phyloP scores from a whole-genome alignment of 768 basidiomycete genomes.

The Leccinum subtestaceum region DNA sequence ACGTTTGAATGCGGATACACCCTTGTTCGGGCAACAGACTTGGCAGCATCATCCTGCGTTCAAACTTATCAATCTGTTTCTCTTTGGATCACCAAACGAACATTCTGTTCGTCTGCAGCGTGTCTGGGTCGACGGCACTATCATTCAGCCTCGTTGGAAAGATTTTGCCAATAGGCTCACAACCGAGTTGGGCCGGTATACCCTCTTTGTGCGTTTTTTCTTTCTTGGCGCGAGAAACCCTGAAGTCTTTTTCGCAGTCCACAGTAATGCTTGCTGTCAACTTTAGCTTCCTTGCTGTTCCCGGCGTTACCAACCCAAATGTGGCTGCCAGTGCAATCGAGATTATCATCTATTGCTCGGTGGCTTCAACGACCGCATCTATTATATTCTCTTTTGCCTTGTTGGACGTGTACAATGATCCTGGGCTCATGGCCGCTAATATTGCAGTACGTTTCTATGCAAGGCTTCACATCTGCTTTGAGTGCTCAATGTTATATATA shows the following conservation, averaged over 20 bases:
- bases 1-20: conserved; percentile 10
- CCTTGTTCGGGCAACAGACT: conserved; percentile 5
- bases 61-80: not conserved
- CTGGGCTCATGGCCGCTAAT: not conserved
- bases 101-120: conserved; percentile 15
- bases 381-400: conserved; percentile 12
- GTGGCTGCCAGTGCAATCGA: not conserved
- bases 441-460: conserved; percentile 6
- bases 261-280: conserved; percentile 20
- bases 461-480: too few species aligned
- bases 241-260: conserved; percentile 6
- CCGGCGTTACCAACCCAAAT: not conserved
- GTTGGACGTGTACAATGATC: conserved; percentile 12
- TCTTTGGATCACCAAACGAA: conserved; percentile 5
- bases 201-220: conserved; percentile 9
- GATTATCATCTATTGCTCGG: conserved; percentile 14
- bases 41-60: conserved; percentile 4
- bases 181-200: conserved; percentile 8
- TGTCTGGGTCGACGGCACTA: conserved; percentile 10
- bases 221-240: not conserved
- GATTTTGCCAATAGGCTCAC: conserved; percentile 9
- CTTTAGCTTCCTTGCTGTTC: conserved; percentile 16
- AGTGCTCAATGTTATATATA: not conserved
- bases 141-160: conserved; percentile 13
- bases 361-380: conserved; percentile 9